Conservation (phyloP, 768 basidiomycete genomes). For the Trichaptum fuscoviolaceum region DNA sequence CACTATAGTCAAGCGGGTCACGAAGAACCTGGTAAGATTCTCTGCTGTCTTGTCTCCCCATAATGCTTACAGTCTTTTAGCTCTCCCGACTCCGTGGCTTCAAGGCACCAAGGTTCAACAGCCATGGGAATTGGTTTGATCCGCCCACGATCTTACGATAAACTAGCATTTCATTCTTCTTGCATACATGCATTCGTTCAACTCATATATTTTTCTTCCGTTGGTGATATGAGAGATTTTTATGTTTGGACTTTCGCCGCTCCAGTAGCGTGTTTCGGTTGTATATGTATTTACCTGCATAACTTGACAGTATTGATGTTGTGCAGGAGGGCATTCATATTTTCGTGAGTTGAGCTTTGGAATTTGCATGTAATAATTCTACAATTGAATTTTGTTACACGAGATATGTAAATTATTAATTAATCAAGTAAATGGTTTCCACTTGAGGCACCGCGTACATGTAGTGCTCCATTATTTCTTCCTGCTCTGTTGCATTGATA, state of each 20-base stretch:
- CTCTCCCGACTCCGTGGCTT: not conserved
- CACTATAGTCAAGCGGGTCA: not conserved
- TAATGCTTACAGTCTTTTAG: not conserved
- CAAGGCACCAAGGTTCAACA: not conserved
- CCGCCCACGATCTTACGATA: not conserved
- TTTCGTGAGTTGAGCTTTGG: not conserved
- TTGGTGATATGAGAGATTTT: not conserved
- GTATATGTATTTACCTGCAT: not conserved
- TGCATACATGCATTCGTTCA: not conserved
- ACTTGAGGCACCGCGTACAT: not conserved
- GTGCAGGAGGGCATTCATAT: not conserved
- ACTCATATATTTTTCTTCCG: not conserved
- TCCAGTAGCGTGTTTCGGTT: not conserved
- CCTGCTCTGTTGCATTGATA: slow-evolving; percentile 59
- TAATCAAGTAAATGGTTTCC: not conserved
- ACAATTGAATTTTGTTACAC: not conserved
- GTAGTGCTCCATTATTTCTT: slow-evolving; percentile 33
- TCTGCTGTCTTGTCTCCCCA: not conserved
- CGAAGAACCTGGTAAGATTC: not conserved
- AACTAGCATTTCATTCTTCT: not conserved
- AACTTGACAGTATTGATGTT: not conserved
- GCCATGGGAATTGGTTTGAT: not conserved
- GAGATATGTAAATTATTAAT: not conserved
- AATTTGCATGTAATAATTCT: slow-evolving; percentile 2
- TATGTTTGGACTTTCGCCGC: not conserved